Conservation (phyloP, 495 filamentous ascomycete species). For the Penicillium antarcticum region DNA sequence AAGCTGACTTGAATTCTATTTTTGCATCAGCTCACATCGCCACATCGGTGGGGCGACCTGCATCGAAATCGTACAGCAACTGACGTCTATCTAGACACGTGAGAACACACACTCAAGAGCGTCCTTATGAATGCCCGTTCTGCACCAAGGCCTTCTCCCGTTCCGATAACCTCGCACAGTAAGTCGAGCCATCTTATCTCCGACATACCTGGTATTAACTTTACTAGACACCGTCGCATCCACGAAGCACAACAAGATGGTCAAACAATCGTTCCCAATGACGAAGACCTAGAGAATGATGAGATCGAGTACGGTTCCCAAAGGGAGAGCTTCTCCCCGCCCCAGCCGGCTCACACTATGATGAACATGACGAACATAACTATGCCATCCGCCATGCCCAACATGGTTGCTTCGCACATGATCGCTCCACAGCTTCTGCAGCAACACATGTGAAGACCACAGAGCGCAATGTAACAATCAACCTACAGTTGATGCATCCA, state of each 20-base stretch:
- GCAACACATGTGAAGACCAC: slow-evolving; percentile 36
- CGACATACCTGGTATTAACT: slow-evolving; percentile 4
- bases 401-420: slow-evolving; percentile 40
- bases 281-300: slow-evolving; percentile 76
- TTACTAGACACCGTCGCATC: slow-evolving; percentile 81
- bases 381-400: slow-evolving; percentile 35
- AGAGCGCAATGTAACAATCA: not conserved
- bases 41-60: slow-evolving; percentile 17
- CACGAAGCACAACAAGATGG: slow-evolving; percentile 81
- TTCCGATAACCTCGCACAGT: slow-evolving; percentile 98
- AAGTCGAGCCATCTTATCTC: slow-evolving; percentile 36
- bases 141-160: slow-evolving; percentile 98
- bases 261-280: slow-evolving; percentile 53
- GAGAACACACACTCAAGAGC: slow-evolving; percentile 97
- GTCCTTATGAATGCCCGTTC: slow-evolving; percentile 93
- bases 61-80: slow-evolving; percentile 45
- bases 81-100: slow-evolving; percentile 76
- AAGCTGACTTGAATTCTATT: slow-evolving; percentile 46
- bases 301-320: slow-evolving; percentile 70
- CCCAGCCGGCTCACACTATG: slow-evolving; percentile 33
- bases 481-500: not conserved
- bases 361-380: slow-evolving; percentile 35
- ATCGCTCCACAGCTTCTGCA: slow-evolving; percentile 46
- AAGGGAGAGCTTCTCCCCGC: slow-evolving; percentile 66
- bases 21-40: slow-evolving; percentile 12